These are phyloP conservation scores for Penicillium argentinense DNA, from an alignment of 495 filamentous ascomycete genomes.

Conservation along the genomic window DNA sequence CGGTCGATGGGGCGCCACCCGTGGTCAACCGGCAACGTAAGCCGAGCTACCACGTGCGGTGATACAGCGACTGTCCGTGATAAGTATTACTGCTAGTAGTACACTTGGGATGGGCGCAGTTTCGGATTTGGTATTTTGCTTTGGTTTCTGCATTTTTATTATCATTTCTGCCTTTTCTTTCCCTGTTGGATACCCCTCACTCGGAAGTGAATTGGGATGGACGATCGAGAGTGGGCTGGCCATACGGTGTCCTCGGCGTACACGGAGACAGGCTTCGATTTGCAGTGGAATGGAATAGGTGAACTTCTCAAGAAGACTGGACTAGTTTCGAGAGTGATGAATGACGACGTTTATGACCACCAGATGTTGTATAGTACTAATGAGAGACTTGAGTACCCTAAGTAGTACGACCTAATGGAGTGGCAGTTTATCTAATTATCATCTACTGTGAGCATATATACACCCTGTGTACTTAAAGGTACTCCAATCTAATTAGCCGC, in stretches of 20 bases:
- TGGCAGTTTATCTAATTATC: too few species aligned
- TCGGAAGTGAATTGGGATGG: conserved; percentile 16
- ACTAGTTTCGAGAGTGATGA: conserved; percentile 12
- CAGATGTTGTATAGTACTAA: conserved; percentile 12
- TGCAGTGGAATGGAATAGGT: too few species aligned
- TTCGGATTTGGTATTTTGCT: conserved; percentile 5
- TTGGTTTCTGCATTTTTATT: conserved; percentile 9
- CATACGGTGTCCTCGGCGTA: conserved; percentile 14
- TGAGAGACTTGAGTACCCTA: background rate
- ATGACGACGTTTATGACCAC: conserved; percentile 22
- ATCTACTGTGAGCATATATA: background rate
- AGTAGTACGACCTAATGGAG: too few species aligned
- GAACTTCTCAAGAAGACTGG: background rate
- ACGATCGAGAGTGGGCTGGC: conserved; percentile 2
- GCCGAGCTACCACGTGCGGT: conserved; percentile 68
- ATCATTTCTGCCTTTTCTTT: conserved; percentile 8
- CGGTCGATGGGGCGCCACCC: conserved; percentile 79
- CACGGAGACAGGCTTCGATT: too few species aligned
- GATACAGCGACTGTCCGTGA: conserved; percentile 18
- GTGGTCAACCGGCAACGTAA: conserved; percentile 82
- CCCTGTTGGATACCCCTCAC: conserved; percentile 29
- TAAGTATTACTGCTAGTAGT: too few species aligned
- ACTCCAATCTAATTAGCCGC: too few species aligned
- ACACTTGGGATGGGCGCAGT: too few species aligned
- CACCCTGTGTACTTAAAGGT: background rate